Conservation (phyloP, 2,329 filamentous ascomycete species). For the Ophiostoma pallidulum region DNA sequence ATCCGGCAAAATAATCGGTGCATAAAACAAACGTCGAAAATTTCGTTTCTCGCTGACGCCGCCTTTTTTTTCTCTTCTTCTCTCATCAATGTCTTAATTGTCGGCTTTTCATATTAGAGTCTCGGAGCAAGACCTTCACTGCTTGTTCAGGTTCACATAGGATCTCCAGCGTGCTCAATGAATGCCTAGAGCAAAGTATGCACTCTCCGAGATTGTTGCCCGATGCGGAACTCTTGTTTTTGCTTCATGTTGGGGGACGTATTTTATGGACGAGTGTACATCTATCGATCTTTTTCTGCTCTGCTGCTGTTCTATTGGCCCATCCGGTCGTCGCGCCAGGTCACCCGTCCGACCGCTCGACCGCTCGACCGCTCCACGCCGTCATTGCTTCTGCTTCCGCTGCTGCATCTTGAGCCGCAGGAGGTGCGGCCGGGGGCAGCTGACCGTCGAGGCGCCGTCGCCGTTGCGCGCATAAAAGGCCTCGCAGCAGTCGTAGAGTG, state of each 20-base stretch:
- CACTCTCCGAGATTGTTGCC: slow-evolving; percentile 66
- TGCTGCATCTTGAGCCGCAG: slow-evolving; percentile 82
- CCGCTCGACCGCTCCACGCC: too few species aligned
- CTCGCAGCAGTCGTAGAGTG: slow-evolving; percentile 88
- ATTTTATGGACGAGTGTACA: slow-evolving; percentile 31
- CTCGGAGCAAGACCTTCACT: slow-evolving; percentile 89
- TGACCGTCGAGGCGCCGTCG: slow-evolving; percentile 63
- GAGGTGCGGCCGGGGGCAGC: slow-evolving; percentile 75
- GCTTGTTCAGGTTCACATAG: slow-evolving; percentile 77
- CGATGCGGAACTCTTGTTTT: slow-evolving; percentile 35
- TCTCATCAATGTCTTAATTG: slow-evolving; percentile 58
- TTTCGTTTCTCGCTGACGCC: slow-evolving; percentile 20
- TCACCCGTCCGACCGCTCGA: too few species aligned
- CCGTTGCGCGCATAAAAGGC: slow-evolving; percentile 76
- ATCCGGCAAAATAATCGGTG: background rate
- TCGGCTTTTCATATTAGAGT: slow-evolving; percentile 98
- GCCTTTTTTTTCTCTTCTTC: slow-evolving; percentile 33
- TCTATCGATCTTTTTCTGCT: too few species aligned
- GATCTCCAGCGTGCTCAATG: slow-evolving; percentile 93
- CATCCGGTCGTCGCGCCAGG: too few species aligned
- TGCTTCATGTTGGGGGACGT: slow-evolving; percentile 28
- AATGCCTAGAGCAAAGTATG: slow-evolving; percentile 74
- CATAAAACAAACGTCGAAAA: slow-evolving; percentile 9
- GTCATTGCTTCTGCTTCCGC: too few species aligned
- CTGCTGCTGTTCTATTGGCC: too few species aligned